Conservation (phyloP, 2,329 filamentous ascomycete genomes). For the Calonectria henricotiae region DNA sequence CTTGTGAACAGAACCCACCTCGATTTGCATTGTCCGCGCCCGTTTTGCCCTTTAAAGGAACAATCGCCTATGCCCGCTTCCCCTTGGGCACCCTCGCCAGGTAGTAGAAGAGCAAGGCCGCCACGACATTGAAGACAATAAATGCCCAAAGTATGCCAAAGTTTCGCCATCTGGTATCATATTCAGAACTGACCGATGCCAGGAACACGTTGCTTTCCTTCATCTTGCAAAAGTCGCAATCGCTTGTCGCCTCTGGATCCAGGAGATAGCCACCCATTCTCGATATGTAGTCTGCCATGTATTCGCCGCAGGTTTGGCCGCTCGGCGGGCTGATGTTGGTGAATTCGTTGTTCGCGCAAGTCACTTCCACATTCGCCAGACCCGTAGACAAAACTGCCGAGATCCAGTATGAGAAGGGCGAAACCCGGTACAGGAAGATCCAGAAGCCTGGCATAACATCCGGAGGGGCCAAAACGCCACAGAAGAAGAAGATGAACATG, state of each 20-base stretch:
- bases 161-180: conserved; percentile 77
- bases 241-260: conserved; percentile 63
- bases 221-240: conserved; percentile 72
- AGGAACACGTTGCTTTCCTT: conserved; percentile 69
- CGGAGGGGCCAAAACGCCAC: conserved; percentile 38
- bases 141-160: conserved; percentile 75
- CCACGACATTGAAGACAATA: conserved; percentile 71
- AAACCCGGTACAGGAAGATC: conserved; percentile 73
- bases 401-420: conserved; percentile 86
- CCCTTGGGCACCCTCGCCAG: conserved; percentile 64
- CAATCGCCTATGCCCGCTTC: neutral
- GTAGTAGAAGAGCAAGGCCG: conserved; percentile 71
- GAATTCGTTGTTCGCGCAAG: conserved; percentile 79
- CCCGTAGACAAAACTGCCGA: conserved; percentile 79
- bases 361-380: conserved; percentile 76
- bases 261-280: conserved; percentile 68
- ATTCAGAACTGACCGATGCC: conserved; percentile 65
- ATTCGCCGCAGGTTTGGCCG: conserved; percentile 73
- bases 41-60: neutral
- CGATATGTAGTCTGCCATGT: conserved; percentile 69
- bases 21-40: too few relatives aligned
- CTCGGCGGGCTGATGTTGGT: conserved; percentile 75
- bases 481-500: conserved; percentile 67
- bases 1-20: too few relatives aligned
- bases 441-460: conserved; percentile 73